Base-by-base conservation (phyloP, 2,329 filamentous ascomycete genomes). In the Penicillium sp. region DNA sequence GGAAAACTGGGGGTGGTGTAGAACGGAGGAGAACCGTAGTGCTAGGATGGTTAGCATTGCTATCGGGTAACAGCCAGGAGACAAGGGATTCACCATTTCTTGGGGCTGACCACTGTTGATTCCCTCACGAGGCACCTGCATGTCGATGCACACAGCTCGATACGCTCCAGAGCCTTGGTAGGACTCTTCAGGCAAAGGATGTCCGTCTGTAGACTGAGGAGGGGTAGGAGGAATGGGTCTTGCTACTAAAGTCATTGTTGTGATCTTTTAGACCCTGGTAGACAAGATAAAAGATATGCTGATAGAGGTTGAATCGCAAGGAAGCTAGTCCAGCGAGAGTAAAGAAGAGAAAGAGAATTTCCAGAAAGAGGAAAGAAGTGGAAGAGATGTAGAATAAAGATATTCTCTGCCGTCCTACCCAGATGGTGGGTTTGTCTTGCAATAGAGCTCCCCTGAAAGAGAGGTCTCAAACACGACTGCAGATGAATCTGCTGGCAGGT, bases 201-300 rank as follows among this genome's bases (percentile, higher is more conserved):
- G 62, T 14, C 64, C 63, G 44, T 67, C 64, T 35, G 60, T 62
- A 9, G 69, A 70, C 31, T 66, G 64, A 13, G 69, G 69, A 38
- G 71, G 70, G 10, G 71, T 69, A 38, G 66, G 69, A 46, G 68
- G 64, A 50, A 68, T 56, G 16, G 61, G 50, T 45, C 58, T 61
- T 32, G 50, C 37, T 20, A 55, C 43, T 42, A 59, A 50, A 42
- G 56, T 56, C 56, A 61, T 58, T 50, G 42, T 46, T 32, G 32
- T 49, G 37, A 42, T 39, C 37, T 47, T 31, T 46, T 35, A 29
- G 22, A 38, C 10, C 32, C 24, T 44, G 18, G 11, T 38, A 56
- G 51, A 54, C 53, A 53, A 53, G 50, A 38, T 52, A 22, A 40
- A 51, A 37, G 52, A 49, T 31, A 37, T 20, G 37, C 26, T 47